phyloP scores from a whole-genome alignment of 2,329 filamentous ascomycete species.

The Biscogniauxia mediterranea region DNA sequence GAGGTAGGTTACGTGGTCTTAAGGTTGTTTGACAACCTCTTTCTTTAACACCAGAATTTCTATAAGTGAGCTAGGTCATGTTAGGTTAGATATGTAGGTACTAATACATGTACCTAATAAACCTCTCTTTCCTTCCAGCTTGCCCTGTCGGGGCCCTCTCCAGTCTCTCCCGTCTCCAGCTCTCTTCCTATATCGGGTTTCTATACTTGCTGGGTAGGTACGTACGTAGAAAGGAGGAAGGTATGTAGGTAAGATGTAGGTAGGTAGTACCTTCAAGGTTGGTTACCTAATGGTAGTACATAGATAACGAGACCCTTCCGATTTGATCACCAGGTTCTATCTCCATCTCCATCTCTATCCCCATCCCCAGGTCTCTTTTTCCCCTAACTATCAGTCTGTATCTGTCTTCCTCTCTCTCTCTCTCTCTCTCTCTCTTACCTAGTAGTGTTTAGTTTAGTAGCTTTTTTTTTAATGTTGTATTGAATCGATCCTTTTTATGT shows the following conservation, averaged over 20 bases:
- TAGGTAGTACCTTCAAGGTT: slow-evolving; percentile 4
- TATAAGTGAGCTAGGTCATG: no score
- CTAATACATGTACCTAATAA: no score
- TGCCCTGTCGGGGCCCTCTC: no score
- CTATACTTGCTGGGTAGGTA: slow-evolving; percentile 3
- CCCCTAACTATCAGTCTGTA: no score
- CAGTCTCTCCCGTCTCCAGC: no score
- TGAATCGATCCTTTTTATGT: not conserved
- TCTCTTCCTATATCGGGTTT: no score
- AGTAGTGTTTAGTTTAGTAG: not conserved
- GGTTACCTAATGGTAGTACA: not conserved
- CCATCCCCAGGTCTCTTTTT: not conserved
- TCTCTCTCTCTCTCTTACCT: no score
- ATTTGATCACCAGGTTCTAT: not conserved
- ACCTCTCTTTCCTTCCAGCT: no score
- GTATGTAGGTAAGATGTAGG: slow-evolving; percentile 3
- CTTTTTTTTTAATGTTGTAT: not conserved
- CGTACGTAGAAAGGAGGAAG: not conserved
- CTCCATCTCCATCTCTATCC: not conserved
- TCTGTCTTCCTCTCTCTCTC: no score
- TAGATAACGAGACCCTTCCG: not conserved
- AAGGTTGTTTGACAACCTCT: no score
- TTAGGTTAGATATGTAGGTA: not conserved
- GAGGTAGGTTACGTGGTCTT: no score
- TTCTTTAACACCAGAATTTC: no score